Evolutionary conservation across 345 rosid genomes (phyloP).

Genomic region (Orychophragmus violaceus): DNA sequence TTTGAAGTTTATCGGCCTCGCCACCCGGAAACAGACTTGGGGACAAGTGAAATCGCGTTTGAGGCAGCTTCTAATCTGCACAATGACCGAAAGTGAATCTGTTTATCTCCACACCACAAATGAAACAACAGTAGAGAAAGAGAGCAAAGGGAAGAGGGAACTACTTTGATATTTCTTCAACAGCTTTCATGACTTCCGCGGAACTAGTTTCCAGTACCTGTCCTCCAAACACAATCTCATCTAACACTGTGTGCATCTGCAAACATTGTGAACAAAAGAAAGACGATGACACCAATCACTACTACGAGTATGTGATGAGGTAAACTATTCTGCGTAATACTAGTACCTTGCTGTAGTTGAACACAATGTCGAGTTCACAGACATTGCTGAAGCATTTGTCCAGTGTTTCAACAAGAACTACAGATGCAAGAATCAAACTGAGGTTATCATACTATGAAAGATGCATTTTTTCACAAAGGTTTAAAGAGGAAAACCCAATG

Average conservation of each 20-base stretch:
- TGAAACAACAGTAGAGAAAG: background rate
- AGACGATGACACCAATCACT: background rate
- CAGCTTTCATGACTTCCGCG: conserved; percentile 65
- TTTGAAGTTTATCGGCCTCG: conserved; percentile 41
- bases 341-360: conserved; percentile 81
- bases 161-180: conserved; percentile 84
- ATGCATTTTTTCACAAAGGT: background rate
- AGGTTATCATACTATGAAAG: conserved; percentile 13
- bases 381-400: conserved; percentile 98
- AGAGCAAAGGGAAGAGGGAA: conserved; percentile 19
- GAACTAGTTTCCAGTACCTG: conserved; percentile 93
- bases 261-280: background rate
- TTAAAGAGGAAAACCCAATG: background rate
- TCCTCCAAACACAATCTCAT: conserved; percentile 88
- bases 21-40: conserved; percentile 79
- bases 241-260: conserved; percentile 78
- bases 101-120: background rate
- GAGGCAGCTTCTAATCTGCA: conserved; percentile 85
- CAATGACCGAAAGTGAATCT: background rate
- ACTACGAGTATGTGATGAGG: background rate
- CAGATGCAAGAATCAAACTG: conserved; percentile 20
- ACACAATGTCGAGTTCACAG: conserved; percentile 82
- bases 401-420: conserved; percentile 94
- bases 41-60: conserved; percentile 53
- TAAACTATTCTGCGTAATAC: background rate